These are phyloP conservation scores for Pseudocercospora macadamiae DNA, from an alignment of 2,329 filamentous ascomycete genomes.

Conservation along the genomic window DNA sequence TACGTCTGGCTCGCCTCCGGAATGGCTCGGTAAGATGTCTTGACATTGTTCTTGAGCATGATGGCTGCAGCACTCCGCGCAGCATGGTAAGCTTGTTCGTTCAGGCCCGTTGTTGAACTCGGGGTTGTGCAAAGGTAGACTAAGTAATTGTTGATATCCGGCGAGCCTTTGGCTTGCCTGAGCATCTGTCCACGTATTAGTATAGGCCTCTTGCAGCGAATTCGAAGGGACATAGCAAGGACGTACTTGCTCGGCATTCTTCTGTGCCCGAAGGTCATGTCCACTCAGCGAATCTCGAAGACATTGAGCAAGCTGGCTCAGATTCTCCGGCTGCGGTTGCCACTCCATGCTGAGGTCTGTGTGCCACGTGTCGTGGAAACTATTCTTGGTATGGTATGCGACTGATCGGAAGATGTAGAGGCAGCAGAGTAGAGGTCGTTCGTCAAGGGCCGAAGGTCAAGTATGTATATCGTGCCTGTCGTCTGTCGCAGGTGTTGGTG, in stretches of 20 bases:
- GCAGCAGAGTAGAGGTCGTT: background rate
- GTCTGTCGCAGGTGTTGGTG: conserved; percentile 6
- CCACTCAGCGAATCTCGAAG: conserved; percentile 90
- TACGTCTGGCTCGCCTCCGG: conserved; percentile 72
- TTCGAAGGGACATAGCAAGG: background rate
- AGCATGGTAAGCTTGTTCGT: conserved; percentile 66
- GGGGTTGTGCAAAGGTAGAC: conserved; percentile 81
- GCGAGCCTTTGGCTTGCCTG: conserved; percentile 80
- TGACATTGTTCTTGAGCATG: conserved; percentile 95
- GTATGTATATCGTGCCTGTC: conserved; percentile 7
- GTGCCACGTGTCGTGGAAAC: background rate
- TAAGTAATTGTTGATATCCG: conserved; percentile 97
- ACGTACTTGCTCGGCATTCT: conserved; percentile 85
- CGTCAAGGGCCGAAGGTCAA: conserved; percentile 11
- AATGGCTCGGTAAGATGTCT: conserved; percentile 73
- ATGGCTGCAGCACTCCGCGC: conserved; percentile 86
- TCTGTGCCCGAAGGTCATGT: conserved; percentile 76
- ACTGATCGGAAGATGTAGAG: conserved; percentile 3
- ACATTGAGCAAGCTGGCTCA: conserved; percentile 85
- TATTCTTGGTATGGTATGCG: background rate
- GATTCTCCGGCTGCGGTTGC: conserved; percentile 85
- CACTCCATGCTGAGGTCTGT: conserved; percentile 70
- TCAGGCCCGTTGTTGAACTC: conserved; percentile 61
- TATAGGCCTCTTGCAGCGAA: background rate
- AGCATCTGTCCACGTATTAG: conserved; percentile 70